Percentiles rank a stretch among this genome's conserved stretches.
phyloP scores from a whole-genome alignment of 2,329 filamentous ascomycete genomes.

The Penicillium sp. region DNA sequence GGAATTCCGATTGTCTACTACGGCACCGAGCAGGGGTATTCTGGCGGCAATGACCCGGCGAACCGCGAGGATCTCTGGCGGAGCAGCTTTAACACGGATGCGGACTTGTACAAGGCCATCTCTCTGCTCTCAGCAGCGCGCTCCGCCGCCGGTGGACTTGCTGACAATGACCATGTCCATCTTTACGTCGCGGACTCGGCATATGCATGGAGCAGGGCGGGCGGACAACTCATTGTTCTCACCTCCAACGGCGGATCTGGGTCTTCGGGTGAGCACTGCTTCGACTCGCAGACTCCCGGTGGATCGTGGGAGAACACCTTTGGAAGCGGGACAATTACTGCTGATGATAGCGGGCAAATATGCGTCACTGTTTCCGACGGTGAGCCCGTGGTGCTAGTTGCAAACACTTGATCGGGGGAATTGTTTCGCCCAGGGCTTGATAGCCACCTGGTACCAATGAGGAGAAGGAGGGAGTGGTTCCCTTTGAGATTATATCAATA shows the following conservation, averaged over 20 bases:
- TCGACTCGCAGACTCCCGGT: background rate
- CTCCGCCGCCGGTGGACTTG: background rate
- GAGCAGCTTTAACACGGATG: constrained; percentile 53
- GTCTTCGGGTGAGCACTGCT: background rate
- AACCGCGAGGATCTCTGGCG: constrained; percentile 65
- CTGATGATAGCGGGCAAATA: background rate
- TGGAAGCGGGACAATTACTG: background rate
- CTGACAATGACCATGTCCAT: constrained; percentile 2
- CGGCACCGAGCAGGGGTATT: constrained; percentile 69
- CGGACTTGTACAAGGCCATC: constrained; percentile 51
- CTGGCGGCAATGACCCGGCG: constrained; percentile 54
- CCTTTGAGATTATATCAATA: too few relatives aligned
- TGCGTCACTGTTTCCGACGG: background rate
- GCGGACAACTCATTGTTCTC: background rate
- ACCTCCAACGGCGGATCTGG: background rate
- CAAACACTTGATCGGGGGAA: background rate
- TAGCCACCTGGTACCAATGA: too few relatives aligned
- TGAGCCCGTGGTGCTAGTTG: background rate
- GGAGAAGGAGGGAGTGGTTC: too few relatives aligned
- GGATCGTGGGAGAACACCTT: background rate
- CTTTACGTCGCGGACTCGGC: background rate
- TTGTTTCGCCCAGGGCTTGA: too few relatives aligned
- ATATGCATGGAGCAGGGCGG: background rate
- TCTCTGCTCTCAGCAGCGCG: background rate
- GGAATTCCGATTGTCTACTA: constrained; percentile 70